Conservation (phyloP, 2,329 filamentous ascomycete genomes). For the Didymella pomorum region DNA sequence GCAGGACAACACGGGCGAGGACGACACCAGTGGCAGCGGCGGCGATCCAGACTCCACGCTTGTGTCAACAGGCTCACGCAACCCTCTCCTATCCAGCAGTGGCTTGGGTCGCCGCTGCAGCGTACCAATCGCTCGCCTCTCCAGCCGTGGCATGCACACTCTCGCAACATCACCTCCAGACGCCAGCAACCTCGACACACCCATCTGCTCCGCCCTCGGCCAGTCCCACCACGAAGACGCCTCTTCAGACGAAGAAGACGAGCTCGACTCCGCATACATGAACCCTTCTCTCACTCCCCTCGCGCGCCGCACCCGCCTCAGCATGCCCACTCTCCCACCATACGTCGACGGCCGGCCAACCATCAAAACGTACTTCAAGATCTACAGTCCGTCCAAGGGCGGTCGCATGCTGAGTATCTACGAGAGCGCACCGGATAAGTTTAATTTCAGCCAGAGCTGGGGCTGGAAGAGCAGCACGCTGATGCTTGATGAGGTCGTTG, state of each 20-base stretch:
- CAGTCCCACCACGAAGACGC: constrained; percentile 37
- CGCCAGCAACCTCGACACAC: constrained; percentile 27
- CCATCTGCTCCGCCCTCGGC: constrained; percentile 28
- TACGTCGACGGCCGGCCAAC: constrained; percentile 65
- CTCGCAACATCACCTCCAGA: constrained; percentile 27
- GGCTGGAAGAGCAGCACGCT: constrained; percentile 68
- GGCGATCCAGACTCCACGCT: constrained; percentile 54
- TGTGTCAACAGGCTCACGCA: constrained; percentile 35
- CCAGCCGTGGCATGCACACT: constrained; percentile 27
- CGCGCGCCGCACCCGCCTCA: constrained; percentile 28
- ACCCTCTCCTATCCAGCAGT: constrained; percentile 32
- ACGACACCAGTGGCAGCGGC: constrained; percentile 57
- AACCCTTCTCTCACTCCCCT: constrained; percentile 37
- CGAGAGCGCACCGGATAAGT: constrained; percentile 64
- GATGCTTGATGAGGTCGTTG: constrained; percentile 59
- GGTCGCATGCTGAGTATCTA: constrained; percentile 67
- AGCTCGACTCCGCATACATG: constrained; percentile 31
- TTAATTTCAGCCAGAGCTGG: constrained; percentile 69
- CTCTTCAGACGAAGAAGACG: constrained; percentile 40
- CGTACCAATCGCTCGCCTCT: constrained; percentile 24
- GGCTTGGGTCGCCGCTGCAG: constrained; percentile 32
- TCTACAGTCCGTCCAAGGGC: constrained; percentile 66
- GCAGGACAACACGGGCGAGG: constrained; percentile 39
- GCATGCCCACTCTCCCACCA: constrained; percentile 57
- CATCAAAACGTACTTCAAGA: constrained; percentile 69